A percentile compares a stretch with the other conserved stretches of the same genome.
These are phyloP conservation scores for Talaromyces sp. DNA, from an alignment of 2,329 filamentous ascomycete genomes.

Conservation along the genomic window DNA sequence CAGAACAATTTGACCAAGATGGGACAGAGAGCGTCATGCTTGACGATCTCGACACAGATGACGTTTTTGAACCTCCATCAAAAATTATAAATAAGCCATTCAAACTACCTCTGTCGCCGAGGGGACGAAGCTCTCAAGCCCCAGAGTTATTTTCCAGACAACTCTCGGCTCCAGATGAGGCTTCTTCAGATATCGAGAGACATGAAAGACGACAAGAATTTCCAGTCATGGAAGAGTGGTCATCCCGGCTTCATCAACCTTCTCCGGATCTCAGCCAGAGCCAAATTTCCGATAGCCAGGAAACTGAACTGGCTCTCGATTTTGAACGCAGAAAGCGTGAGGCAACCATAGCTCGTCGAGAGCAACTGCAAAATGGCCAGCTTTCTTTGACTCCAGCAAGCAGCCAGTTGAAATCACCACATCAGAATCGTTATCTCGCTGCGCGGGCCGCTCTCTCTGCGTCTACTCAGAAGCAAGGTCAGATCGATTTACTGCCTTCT, in stretches of 20 bases:
- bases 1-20: not conserved
- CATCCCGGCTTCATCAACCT: constrained; percentile 17
- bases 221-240: constrained; percentile 21
- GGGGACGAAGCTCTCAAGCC: not conserved
- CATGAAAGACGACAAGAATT: constrained; percentile 13
- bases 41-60: constrained; percentile 4
- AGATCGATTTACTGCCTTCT: not conserved
- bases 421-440: constrained; percentile 27
- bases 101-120: constrained; percentile 4
- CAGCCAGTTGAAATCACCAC: constrained; percentile 18
- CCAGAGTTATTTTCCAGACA: not conserved
- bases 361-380: constrained; percentile 13
- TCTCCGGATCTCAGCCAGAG: not conserved
- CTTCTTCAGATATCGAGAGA: not conserved
- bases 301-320: constrained; percentile 24
- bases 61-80: not conserved
- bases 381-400: constrained; percentile 3
- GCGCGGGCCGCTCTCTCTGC: constrained; percentile 21
- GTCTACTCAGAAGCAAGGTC: not conserved
- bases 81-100: constrained; percentile 8
- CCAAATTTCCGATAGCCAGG: not conserved
- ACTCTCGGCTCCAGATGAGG: not conserved
- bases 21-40: constrained; percentile 10
- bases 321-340: constrained; percentile 35
- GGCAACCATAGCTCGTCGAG: constrained; percentile 22